Conservation (phyloP, 2,329 filamentous ascomycete species). For the Clonostachys rosea region DNA sequence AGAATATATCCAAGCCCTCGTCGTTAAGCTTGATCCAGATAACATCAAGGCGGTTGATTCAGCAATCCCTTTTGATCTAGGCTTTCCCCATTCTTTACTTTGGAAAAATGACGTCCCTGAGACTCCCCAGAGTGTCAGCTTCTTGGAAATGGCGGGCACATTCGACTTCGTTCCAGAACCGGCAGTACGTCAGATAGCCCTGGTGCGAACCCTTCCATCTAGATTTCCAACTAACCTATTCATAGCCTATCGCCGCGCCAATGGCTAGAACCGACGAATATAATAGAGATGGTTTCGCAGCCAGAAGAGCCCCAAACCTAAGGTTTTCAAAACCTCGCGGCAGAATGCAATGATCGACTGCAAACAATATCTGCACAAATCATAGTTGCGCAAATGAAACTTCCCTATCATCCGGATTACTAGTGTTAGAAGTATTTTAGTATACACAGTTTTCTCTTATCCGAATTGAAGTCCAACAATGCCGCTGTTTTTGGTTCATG, state of each 20-base stretch:
- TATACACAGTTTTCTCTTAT: no score
- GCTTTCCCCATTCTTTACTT: slow-evolving; percentile 63
- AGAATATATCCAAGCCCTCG: slow-evolving; percentile 64
- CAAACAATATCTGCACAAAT: no score
- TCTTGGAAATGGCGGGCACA: slow-evolving; percentile 39
- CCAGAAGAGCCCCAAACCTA: no score
- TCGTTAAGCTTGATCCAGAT: slow-evolving; percentile 50
- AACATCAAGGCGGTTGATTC: slow-evolving; percentile 65
- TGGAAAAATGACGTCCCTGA: slow-evolving; percentile 30
- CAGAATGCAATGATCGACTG: no score
- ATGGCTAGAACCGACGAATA: no score
- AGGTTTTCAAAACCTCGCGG: no score
- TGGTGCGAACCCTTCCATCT: neutral
- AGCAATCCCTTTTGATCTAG: slow-evolving; percentile 56
- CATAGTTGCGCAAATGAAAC: no score
- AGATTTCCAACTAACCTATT: slow-evolving; percentile 4
- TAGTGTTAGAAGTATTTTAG: no score
- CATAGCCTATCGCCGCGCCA: neutral
- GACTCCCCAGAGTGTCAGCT: slow-evolving; percentile 32
- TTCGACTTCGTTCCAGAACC: slow-evolving; percentile 43
- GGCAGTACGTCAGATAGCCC: slow-evolving; percentile 18
- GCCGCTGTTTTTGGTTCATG: no score
- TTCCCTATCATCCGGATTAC: no score
- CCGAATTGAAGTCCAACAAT: no score
- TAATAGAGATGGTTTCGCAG: no score